Percentiles rank a stretch among this genome's conserved stretches.
These are phyloP conservation scores for Aphanoascus verrucosus DNA, from an alignment of 2,329 filamentous ascomycete genomes.

Conservation along the genomic window DNA sequence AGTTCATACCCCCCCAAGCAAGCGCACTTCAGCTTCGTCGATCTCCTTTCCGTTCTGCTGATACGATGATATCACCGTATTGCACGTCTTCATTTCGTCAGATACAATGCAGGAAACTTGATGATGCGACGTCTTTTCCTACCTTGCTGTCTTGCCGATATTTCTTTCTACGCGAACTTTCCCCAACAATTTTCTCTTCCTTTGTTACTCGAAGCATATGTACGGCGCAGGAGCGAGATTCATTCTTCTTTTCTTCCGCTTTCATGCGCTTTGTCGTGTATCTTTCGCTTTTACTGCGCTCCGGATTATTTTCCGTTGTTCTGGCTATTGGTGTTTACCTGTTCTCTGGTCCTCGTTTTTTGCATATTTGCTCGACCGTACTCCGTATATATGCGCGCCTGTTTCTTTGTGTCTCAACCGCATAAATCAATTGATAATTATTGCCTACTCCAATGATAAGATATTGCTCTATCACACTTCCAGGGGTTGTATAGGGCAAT, in stretches of 20 bases:
- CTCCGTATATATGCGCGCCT: background rate
- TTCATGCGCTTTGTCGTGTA: background rate
- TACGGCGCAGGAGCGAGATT: slow-evolving; percentile 6
- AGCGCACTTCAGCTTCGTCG: slow-evolving; percentile 2
- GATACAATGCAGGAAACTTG: background rate
- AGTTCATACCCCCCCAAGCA: slow-evolving; percentile 4
- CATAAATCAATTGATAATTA: background rate
- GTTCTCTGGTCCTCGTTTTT: background rate
- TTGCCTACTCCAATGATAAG: background rate
- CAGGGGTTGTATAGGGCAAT: too few species aligned
- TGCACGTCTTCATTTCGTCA: background rate
- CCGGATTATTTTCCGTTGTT: too few species aligned
- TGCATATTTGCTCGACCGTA: background rate
- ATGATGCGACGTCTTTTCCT: background rate
- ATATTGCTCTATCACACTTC: background rate
- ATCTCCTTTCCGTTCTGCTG: background rate
- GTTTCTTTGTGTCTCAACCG: background rate
- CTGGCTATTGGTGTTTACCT: background rate
- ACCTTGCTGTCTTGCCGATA: background rate
- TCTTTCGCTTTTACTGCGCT: background rate
- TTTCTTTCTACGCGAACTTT: background rate
- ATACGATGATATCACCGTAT: background rate
- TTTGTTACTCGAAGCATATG: slow-evolving; percentile 8
- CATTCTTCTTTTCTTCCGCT: background rate
- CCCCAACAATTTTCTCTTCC: background rate